Conservation (phyloP, 2,329 filamentous ascomycete species). For the Neocatenulostroma microsporum region DNA sequence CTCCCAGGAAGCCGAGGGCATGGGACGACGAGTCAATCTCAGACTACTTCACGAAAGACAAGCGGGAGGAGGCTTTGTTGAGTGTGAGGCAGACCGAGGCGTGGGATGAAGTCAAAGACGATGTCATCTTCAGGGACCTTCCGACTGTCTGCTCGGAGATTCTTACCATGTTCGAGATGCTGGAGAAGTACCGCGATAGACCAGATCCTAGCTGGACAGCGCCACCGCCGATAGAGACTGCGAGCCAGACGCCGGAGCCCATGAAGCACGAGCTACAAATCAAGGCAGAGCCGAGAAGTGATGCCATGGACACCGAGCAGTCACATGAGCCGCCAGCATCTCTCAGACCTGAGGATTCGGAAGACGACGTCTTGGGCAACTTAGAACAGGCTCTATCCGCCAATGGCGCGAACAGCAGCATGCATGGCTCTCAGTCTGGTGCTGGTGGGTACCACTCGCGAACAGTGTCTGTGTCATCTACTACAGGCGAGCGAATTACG, state of each 20-base stretch:
- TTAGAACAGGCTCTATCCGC: constrained; percentile 27
- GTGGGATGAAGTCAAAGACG: constrained; percentile 44
- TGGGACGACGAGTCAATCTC: constrained; percentile 42
- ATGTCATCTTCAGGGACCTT: constrained; percentile 44
- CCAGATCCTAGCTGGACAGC: constrained; percentile 6
- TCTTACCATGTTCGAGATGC: constrained; percentile 35
- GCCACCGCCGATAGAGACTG: neutral
- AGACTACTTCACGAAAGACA: constrained; percentile 40
- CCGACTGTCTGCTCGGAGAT: constrained; percentile 34
- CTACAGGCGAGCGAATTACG: constrained; percentile 12
- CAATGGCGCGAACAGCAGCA: too few species aligned
- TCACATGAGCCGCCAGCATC: neutral
- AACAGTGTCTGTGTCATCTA: constrained; percentile 20
- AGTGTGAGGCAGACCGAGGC: constrained; percentile 43
- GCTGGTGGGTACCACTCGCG: constrained; percentile 25
- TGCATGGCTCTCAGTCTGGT: too few species aligned
- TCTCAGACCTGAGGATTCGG: constrained; percentile 1
- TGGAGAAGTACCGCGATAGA: constrained; percentile 19
- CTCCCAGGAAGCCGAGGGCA: constrained; percentile 30
- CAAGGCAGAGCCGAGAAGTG: neutral
- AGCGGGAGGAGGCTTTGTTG: constrained; percentile 37
- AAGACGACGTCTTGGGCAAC: constrained; percentile 14
- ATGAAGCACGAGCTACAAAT: neutral
- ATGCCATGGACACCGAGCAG: constrained; percentile 1
- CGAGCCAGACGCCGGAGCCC: too few species aligned